Percentiles rank a stretch among this genome's conserved stretches.
Evolutionary conservation across 352 stramenopile species (phyloP).

Genomic region (Phytopythium sindhum): DNA sequence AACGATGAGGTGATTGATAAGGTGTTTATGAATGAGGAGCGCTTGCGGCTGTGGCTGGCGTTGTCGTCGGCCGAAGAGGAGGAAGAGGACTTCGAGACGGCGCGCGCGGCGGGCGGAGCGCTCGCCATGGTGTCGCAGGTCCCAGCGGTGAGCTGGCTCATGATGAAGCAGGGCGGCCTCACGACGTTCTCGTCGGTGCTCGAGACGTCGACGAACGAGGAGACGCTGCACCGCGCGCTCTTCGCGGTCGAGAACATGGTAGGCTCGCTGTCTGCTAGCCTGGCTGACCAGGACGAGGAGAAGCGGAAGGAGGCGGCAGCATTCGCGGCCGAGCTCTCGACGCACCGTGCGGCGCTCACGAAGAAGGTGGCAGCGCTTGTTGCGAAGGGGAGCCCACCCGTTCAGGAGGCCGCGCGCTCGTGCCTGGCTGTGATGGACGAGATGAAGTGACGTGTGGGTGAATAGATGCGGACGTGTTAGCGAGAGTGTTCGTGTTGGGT

Average conservation of each 20-base stretch:
- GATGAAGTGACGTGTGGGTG: constrained; percentile 4
- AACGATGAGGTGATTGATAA: constrained; percentile 92
- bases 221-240: constrained; percentile 69
- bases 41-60: constrained; percentile 92
- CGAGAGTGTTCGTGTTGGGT: background rate
- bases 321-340: constrained; percentile 39
- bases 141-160: constrained; percentile 60
- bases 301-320: constrained; percentile 43
- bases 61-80: constrained; percentile 92
- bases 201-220: constrained; percentile 43
- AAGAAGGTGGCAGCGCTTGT: constrained; percentile 32
- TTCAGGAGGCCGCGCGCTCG: constrained; percentile 48
- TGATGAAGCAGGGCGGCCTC: constrained; percentile 67
- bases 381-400: constrained; percentile 10
- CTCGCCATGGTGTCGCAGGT: constrained; percentile 93
- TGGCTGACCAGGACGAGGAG: constrained; percentile 34
- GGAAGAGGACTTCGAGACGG: constrained; percentile 89
- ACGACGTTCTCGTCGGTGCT: constrained; percentile 57
- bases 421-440: constrained; percentile 40
- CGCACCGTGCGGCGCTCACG: constrained; percentile 23
- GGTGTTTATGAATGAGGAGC: constrained; percentile 91
- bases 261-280: constrained; percentile 21
- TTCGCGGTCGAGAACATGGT: constrained; percentile 81
- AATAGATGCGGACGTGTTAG: background rate
- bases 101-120: constrained; percentile 88